A percentile compares a stretch with the other conserved stretches of the same genome.
phyloP scores from a whole-genome alignment of 176 grass and related monocot species.

The Aegilops tauschii region DNA sequence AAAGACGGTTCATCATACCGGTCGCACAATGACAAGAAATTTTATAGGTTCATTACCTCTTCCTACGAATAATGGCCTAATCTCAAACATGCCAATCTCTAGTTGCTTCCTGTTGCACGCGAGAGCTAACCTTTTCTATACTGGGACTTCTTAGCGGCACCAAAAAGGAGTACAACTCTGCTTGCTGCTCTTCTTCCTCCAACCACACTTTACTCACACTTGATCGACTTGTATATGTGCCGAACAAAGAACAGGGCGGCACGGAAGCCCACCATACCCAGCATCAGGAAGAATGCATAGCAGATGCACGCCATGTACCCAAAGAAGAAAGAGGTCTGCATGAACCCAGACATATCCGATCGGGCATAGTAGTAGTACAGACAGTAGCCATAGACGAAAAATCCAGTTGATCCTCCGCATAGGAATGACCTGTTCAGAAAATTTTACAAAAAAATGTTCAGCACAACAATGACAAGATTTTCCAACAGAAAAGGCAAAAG shows the following conservation, averaged over 20 bases:
- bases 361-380: constrained; percentile 96
- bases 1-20: constrained; percentile 39
- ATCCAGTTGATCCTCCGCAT: constrained; percentile 86
- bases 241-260: constrained; percentile 91
- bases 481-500: neutral
- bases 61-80: constrained; percentile 75
- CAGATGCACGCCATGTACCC: constrained; percentile 99
- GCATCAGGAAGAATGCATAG: constrained; percentile 95
- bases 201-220: constrained; percentile 62
- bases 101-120: constrained; percentile 46
- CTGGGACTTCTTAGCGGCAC: constrained; percentile 35
- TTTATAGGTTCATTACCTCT: constrained; percentile 66
- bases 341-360: constrained; percentile 95
- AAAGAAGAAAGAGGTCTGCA: constrained; percentile 99
- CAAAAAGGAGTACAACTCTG: constrained; percentile 61
- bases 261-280: constrained; percentile 90
- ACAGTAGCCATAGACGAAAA: constrained; percentile 93
- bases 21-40: constrained; percentile 57
- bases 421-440: constrained; percentile 70
- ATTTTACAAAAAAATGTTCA: neutral
- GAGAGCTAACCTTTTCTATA: constrained; percentile 67
- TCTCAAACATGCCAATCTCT: constrained; percentile 49
- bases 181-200: constrained; percentile 40
- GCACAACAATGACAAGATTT: neutral
- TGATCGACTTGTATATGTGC: constrained; percentile 98